A percentile compares a stretch with the other conserved stretches of the same genome.
Conservation (phyloP, 2,329 filamentous ascomycete genomes). For the Plenodomus biglobosus region DNA sequence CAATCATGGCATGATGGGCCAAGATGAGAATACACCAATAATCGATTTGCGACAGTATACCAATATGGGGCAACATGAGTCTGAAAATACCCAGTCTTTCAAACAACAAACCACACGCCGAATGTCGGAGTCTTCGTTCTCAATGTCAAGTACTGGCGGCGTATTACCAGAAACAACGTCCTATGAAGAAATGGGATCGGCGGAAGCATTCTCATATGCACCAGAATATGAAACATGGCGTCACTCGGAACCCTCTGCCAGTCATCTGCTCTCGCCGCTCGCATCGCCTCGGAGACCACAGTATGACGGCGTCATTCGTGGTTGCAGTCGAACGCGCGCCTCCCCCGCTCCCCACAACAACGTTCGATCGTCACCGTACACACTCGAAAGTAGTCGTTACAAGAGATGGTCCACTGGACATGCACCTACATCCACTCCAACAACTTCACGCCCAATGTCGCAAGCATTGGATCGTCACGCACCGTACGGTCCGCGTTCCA, state of each 20-base stretch:
- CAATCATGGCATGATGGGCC: slow-evolving; percentile 39
- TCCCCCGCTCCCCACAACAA: slow-evolving; percentile 71
- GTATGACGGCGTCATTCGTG: slow-evolving; percentile 49
- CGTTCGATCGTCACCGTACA: slow-evolving; percentile 70
- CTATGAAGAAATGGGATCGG: slow-evolving; percentile 71
- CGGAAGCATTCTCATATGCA: slow-evolving; percentile 65
- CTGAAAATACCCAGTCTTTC: slow-evolving; percentile 32
- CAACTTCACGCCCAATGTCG: slow-evolving; percentile 57
- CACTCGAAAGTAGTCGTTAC: slow-evolving; percentile 64
- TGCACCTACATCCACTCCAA: slow-evolving; percentile 61
- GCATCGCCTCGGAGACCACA: slow-evolving; percentile 69
- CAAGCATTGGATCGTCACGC: slow-evolving; percentile 63
- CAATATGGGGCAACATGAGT: slow-evolving; percentile 36
- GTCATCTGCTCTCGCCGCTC: slow-evolving; percentile 67
- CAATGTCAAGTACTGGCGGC: slow-evolving; percentile 62
- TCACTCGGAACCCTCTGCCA: slow-evolving; percentile 67
- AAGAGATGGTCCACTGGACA: slow-evolving; percentile 77
- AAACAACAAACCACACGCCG: slow-evolving; percentile 59
- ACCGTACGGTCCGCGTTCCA: slow-evolving; percentile 60
- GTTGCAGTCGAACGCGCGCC: slow-evolving; percentile 67
- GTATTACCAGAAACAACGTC: slow-evolving; percentile 67
- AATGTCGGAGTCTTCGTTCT: slow-evolving; percentile 73
- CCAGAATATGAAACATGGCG: slow-evolving; percentile 64
- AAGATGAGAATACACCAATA: slow-evolving; percentile 46
- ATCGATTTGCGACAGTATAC: slow-evolving; percentile 46